Base-by-base conservation (phyloP, 371 early-diverging fungal genomes). In the Syncephalastrum contaminatum region DNA sequence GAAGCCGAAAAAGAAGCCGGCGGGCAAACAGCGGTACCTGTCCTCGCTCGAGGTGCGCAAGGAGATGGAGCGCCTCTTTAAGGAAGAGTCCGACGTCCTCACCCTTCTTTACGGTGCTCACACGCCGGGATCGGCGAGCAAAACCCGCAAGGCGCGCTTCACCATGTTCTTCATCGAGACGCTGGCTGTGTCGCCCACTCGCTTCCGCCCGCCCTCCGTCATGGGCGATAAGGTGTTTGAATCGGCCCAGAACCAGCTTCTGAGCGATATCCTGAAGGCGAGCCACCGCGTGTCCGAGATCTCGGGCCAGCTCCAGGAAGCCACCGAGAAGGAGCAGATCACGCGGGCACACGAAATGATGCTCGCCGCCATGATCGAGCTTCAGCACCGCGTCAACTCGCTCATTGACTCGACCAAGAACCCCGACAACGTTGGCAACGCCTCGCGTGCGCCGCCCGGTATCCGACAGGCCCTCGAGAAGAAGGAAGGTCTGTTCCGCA, bases 401-500 rank as follows among this genome's bases (percentile, higher is more conserved):
- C 83, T 96, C 30, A 91, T 97, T 64, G 99, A 99, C 77, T 88
- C 86, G 27, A 84, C 97, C 18, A 94, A 92, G 73, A 90, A 87
- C 66, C 82, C 80, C 16, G 60, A 60, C n/a, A 59, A 66, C 42
- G 63, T 73, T 54, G 67, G 73, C 16, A 82, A 86, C 53, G 84
- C 86, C 59, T 67, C 79, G 53, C 57, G 68, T 8, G 74, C 82
- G 0, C 86, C 95, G 15, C 86, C 92, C 8, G 98, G 98, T 65
- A 93, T 99, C 52, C 92, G 95, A 45, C 99, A 99, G 75, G 72
- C 97, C 8, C 78, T 99, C 48, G 99, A 99, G 77, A 99, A 99
- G 91, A 99, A 99, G 51, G 99, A 99, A 70, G 99, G 99, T 64
- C 77, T 99, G 44, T 99, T 99, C 85, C 84, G 99, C 54, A 97